A percentile compares a stretch with the other conserved stretches of the same genome.
phyloP scores from a whole-genome alignment of 352 stramenopile genomes.

The Globisporangium solare region DNA sequence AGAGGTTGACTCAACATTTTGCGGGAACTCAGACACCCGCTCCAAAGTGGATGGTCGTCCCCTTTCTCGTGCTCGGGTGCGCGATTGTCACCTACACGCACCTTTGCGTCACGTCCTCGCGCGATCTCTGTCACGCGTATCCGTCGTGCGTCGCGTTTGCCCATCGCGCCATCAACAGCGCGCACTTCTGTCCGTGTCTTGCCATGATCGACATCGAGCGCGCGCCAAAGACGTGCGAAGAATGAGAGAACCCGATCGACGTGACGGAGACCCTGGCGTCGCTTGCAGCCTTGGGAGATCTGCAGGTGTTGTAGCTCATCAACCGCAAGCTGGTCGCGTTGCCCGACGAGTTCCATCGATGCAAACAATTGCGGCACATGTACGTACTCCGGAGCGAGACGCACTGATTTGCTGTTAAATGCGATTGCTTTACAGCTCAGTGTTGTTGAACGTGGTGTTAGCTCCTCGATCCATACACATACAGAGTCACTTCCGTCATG shows the following conservation, averaged over 20 bases:
- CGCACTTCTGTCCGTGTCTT: constrained; percentile 22
- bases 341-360: constrained; percentile 22
- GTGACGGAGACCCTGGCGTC: constrained; percentile 16
- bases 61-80: constrained; percentile 15
- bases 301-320: constrained; percentile 29
- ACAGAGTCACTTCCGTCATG: constrained; percentile 21
- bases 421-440: no score
- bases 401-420: no score
- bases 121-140: constrained; percentile 9
- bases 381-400: constrained; percentile 18
- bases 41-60: not conserved
- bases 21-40: constrained; percentile 5
- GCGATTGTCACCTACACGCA: constrained; percentile 10
- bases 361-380: constrained; percentile 31
- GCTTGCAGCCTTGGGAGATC: constrained; percentile 21
- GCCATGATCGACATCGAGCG: constrained; percentile 27
- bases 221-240: constrained; percentile 26
- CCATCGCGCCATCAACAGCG: constrained; percentile 10
- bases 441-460: not conserved
- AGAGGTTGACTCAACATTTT: no score
- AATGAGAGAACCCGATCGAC: constrained; percentile 26
- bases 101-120: constrained; percentile 6
- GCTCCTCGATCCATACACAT: constrained; percentile 23
- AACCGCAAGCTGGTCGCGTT: constrained; percentile 20
- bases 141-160: constrained; percentile 23